A percentile compares a stretch with the other conserved stretches of the same genome.
These are phyloP conservation scores for Yamadazyma takamatsuzukensis DNA, from an alignment of 805 yeast genomes.

Conservation along the genomic window DNA sequence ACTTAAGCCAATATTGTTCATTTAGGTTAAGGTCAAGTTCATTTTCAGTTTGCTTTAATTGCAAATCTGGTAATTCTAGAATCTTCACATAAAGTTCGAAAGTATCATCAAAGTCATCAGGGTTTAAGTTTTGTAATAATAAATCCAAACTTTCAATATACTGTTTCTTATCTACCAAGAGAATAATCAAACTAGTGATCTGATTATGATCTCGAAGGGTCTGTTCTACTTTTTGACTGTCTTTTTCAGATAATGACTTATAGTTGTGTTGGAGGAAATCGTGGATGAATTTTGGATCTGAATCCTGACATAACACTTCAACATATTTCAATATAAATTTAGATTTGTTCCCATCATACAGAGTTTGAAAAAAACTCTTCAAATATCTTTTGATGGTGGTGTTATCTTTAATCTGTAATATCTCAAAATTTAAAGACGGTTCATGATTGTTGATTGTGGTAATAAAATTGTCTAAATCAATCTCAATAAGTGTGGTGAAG, in stretches of 20 bases:
- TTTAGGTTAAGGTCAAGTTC: slow-evolving; percentile 14
- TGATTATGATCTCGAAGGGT: slow-evolving; percentile 20
- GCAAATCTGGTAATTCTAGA: slow-evolving; percentile 20
- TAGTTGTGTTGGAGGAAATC: slow-evolving; percentile 11
- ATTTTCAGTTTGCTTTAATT: slow-evolving; percentile 1
- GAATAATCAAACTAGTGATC: slow-evolving; percentile 27
- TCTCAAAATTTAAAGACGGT: slow-evolving; percentile 37
- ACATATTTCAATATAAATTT: not conserved
- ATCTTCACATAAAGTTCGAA: slow-evolving; percentile 25
- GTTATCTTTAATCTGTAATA: slow-evolving; percentile 23
- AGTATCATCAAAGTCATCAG: slow-evolving; percentile 27
- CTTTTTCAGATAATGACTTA: slow-evolving; percentile 3
- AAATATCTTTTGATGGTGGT: slow-evolving; percentile 30
- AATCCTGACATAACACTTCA: not conserved
- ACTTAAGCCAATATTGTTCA: slow-evolving; percentile 27
- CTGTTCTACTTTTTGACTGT: slow-evolving; percentile 7
- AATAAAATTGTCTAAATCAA: slow-evolving; percentile 35
- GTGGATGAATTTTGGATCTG: slow-evolving; percentile 4
- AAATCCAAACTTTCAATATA: slow-evolving; percentile 27
- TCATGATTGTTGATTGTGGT: slow-evolving; percentile 29
- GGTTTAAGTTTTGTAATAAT: slow-evolving; percentile 14
- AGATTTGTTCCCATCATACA: slow-evolving; percentile 1
- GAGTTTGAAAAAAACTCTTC: slow-evolving; percentile 19
- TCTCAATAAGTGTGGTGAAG: slow-evolving; percentile 19
- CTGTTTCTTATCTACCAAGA: slow-evolving; percentile 20